Evolutionary conservation across 768 basidiomycete genomes (phyloP), one percentile per base, ranked within the genome.

Genomic region (Pleurotus tuoliensis): DNA sequence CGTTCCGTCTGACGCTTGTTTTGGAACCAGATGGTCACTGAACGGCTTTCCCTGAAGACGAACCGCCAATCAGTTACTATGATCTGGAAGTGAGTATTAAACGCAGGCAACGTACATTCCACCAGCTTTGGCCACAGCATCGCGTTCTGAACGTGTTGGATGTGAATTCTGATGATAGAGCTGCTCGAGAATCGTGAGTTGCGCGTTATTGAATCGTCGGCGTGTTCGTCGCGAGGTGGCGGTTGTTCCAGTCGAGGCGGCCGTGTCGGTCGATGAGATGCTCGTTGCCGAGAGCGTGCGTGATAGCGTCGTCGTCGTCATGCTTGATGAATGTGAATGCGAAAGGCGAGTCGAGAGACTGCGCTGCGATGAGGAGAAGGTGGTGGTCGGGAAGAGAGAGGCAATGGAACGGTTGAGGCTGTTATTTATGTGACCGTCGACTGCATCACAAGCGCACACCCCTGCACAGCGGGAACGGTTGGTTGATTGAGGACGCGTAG

Each of bases 1-100:
- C 83, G 81, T 61, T 84, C 83, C 40, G 82, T 84, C 63, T 90
- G 87, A 13, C 88, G 84, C 69, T 84, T 88, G 67, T 91, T 91
- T 70, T 91, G 88, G 67, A 90, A 90, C 88, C 88, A 91, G 40
- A 90, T 85, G n/a, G 87, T 86, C 53, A 86, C 83, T 1, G 84
- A 84, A 62, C 83, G 85, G 25, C 79, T 74, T 66, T 86, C 84
- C 84, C 84, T 86, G 58, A 15, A 25, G 44, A 25, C 38, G 18
- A 56, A 44, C 57, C 49, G 56, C 40, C 50, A 48, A 52, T 48
- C 15, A 57, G 30, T 47, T 60, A 47, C 47, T 51, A 30, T 15
- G 59, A 56, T 45, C 56, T 49, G 58, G 57, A 20, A 11, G 34
- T 47, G 45, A 38, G 48, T 45, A 47, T 47, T 44, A 40, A 37